Evolutionary conservation across 805 yeast species (phyloP).

Genomic region (Ogataea zsoltii): DNA sequence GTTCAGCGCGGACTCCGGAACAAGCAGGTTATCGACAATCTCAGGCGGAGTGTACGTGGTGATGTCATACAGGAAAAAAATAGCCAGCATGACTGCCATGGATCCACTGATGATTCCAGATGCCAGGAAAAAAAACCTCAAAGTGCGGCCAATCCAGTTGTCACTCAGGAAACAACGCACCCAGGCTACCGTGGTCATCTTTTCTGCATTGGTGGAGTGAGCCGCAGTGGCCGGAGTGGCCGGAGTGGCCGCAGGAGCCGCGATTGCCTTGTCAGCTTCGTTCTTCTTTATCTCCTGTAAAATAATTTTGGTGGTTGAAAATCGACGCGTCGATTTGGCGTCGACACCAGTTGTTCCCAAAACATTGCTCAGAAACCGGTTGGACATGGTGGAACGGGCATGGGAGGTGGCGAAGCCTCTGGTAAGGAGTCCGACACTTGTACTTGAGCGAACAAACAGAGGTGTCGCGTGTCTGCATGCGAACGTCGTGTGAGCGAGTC

Average conservation of each 20-base stretch:
- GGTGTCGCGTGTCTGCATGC: background rate
- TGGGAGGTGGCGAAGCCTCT: background rate
- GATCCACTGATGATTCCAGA: constrained; percentile 47
- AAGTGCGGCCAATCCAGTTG: constrained; percentile 33
- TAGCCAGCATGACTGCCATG: constrained; percentile 41
- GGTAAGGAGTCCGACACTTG: background rate
- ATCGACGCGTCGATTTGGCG: constrained; percentile 3
- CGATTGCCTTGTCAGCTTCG: background rate
- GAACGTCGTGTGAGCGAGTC: background rate
- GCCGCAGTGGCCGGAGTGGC: background rate
- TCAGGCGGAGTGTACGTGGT: constrained; percentile 56
- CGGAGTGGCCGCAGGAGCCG: background rate
- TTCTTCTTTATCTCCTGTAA: background rate
- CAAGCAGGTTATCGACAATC: constrained; percentile 43
- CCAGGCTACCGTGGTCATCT: too few relatives aligned
- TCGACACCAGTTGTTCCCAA: background rate
- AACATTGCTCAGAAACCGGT: background rate
- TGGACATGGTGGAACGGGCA: background rate
- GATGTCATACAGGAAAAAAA: constrained; percentile 63
- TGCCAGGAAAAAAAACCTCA: constrained; percentile 37
- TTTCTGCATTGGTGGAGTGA: background rate
- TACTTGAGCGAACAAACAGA: background rate
- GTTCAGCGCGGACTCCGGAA: constrained; percentile 52
- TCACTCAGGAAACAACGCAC: constrained; percentile 21
- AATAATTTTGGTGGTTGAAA: background rate